Percentiles rank a stretch among this genome's conserved stretches.
phyloP scores from a whole-genome alignment of 495 filamentous ascomycete species.

The Podospora sp. region DNA sequence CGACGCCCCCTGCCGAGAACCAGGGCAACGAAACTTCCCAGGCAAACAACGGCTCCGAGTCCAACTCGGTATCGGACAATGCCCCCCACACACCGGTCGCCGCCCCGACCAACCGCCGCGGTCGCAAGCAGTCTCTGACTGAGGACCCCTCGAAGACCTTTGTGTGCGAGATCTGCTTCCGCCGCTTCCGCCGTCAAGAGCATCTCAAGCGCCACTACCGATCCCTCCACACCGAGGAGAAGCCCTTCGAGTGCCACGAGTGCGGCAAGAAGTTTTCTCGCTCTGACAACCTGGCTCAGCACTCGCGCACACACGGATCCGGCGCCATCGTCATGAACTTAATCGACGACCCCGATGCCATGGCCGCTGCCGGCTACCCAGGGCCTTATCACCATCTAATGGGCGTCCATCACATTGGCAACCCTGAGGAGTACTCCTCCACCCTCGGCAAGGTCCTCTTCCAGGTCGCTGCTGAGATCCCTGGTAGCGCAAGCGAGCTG shows the following conservation, averaged over 20 bases:
- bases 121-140: slow-evolving; percentile 97
- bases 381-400: slow-evolving; percentile 30
- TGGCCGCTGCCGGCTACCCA: slow-evolving; percentile 29
- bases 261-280: slow-evolving; percentile 99
- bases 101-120: slow-evolving; percentile 82
- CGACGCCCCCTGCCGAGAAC: slow-evolving; percentile 27
- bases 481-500: slow-evolving; percentile 59
- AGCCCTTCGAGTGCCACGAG: slow-evolving; percentile 96
- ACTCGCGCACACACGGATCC: slow-evolving; percentile 89
- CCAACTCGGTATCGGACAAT: slow-evolving; percentile 31
- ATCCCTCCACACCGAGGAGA: slow-evolving; percentile 96
- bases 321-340: slow-evolving; percentile 89
- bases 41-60: slow-evolving; percentile 30
- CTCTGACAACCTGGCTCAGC: slow-evolving; percentile 95
- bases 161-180: slow-evolving; percentile 91
- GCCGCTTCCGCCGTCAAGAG: slow-evolving; percentile 97
- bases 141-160: slow-evolving; percentile 99
- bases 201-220: slow-evolving; percentile 99
- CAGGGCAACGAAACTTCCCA: slow-evolving; percentile 33
- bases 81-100: slow-evolving; percentile 46
- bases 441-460: slow-evolving; percentile 73
- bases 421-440: slow-evolving; percentile 58
- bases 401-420: slow-evolving; percentile 38
- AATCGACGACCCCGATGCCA: slow-evolving; percentile 69
- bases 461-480: slow-evolving; percentile 69